A percentile compares a stretch with the other conserved stretches of the same genome.
Conservation (phyloP, 2,329 filamentous ascomycete species). For the Pseudocercospora crystallina region DNA sequence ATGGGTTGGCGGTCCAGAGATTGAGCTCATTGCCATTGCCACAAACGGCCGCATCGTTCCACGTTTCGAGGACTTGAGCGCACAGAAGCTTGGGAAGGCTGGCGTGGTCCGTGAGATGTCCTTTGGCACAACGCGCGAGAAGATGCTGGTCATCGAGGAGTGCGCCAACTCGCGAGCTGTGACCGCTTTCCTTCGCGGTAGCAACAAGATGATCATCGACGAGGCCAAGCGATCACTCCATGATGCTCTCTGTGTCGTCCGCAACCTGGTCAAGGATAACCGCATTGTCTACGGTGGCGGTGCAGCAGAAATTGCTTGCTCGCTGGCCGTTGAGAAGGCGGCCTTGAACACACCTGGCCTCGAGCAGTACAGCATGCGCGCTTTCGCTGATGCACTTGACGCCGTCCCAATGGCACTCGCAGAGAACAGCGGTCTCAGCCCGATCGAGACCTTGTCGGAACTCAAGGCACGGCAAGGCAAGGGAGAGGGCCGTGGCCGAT, state of each 20-base stretch:
- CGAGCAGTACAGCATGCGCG: slow-evolving; percentile 98
- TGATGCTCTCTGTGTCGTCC: slow-evolving; percentile 94
- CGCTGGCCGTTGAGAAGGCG: slow-evolving; percentile 90
- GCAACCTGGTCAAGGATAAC: slow-evolving; percentile 94
- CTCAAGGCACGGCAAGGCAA: slow-evolving; percentile 97
- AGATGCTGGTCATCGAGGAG: slow-evolving; percentile 99
- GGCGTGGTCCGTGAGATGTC: slow-evolving; percentile 92
- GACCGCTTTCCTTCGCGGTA: slow-evolving; percentile 92
- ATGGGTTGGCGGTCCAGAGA: slow-evolving; percentile 98
- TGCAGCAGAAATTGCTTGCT: slow-evolving; percentile 95
- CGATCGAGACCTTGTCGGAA: slow-evolving; percentile 90
- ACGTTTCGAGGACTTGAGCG: slow-evolving; percentile 88
- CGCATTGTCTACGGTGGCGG: slow-evolving; percentile 96
- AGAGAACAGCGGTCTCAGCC: slow-evolving; percentile 94
- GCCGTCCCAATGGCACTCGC: slow-evolving; percentile 91
- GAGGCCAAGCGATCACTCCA: slow-evolving; percentile 97
- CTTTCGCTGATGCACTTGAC: slow-evolving; percentile 93
- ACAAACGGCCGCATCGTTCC: slow-evolving; percentile 98
- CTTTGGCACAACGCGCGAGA: slow-evolving; percentile 95
- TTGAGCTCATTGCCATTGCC: slow-evolving; percentile 96
- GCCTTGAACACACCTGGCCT: slow-evolving; percentile 89
- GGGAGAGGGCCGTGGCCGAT: slow-evolving; percentile 66
- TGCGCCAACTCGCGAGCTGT: slow-evolving; percentile 97
- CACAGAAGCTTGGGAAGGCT: slow-evolving; percentile 86
- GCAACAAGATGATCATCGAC: slow-evolving; percentile 99